Base-by-base conservation (phyloP, 139 green algal species). In the Mychonastes homosphaera region DNA sequence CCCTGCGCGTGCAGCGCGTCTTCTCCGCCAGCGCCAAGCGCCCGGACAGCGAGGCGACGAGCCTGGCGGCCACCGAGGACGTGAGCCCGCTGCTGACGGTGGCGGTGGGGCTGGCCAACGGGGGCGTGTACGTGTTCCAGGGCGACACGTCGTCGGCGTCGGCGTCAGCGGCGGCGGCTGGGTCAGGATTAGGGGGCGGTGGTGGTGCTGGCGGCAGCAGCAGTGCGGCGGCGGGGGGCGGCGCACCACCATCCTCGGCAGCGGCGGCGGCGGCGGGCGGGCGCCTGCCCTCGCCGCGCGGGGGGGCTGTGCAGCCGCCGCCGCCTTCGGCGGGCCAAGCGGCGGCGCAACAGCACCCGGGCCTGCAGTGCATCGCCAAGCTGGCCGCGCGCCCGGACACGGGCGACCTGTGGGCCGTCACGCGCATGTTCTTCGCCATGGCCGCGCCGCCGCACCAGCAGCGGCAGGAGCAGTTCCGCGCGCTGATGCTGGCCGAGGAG, bases 1-100 rank as follows among this genome's bases (percentile, higher is more conserved):
- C 72, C 2, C 46, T 76, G 50, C 48, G 51, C 1, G 23, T 48
- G 7, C 32, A 73, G 2, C 62, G 63, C 18, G 10, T 73, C 26
- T 85, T 85, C 54, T n/a, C n/a, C n/a, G n/a, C n/a, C n/a, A 57
- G 46, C 3, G 56, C 47, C 38, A 74, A 77, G 58, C 56, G 72
- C 28, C 65, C 77, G n/a, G 80, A 87, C 57, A 56, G 64, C 3
- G 70, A 78, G 8, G 58, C 82, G 7, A 85, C 77, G 5, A 55
- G 57, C 1, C 12, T 81, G 36, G 55, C 72, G 13, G 61, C 62
- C 2, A 40, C 63, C 3, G 60, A 77, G 19, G 39, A 18, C 8
- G 33, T 24, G 23, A 43, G 48, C 40, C 49, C 50, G 7, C 19
- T 49, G n/a, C 29, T 58, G 35, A 52, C 24, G 26, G 9, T 58